Evolutionary conservation across 2,329 filamentous ascomycete species (phyloP), one percentile per base, ranked within the genome.

Genomic region (Apiospora kogelbergensis): DNA sequence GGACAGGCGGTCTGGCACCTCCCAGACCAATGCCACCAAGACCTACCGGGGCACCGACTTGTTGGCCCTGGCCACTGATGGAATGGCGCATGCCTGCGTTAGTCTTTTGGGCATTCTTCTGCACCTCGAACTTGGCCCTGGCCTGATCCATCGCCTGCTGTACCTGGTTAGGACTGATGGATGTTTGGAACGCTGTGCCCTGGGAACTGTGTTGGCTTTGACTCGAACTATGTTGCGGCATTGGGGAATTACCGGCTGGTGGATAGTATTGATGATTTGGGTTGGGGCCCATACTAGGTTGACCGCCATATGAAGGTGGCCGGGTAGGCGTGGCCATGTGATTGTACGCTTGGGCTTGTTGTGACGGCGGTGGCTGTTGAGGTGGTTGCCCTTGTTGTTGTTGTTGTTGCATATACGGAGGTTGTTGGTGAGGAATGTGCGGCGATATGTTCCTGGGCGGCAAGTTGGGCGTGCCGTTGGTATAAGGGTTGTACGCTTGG

Each of bases 61-160:
- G 75, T 22, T 66, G 65, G 6, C 65, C 24, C 66, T 75, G 75
- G 6, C 72, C 67, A 30, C 71, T 68, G 33, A 73, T 71, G 7
- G 72, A 70, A 66, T 74, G 75, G 33, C 75, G 72, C 13, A 75
- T 70, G 26, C 69, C 69, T 63, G 78, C 77, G 42, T 73, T 75
- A 2, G 75, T 71, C 65, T 72, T 74, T 48, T 77, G 75, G 11
- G 73, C 74, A 33, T 42, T 74, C 67, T 76, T 73, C 13, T 73
- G 73, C 15, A 74, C 74, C 68, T 76, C 73, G 67, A 78, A 79
- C n/a, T 76, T 73, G 41, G 76, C 76, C 67, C 76, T 77, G 53
- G 76, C 76, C 67, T 78, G 76, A 65, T 77, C 73, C 76, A 79
- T 79, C 4, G 76, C 76, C 70, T 78, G 77, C 66, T 78, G 74